A percentile compares a stretch with the other conserved stretches of the same genome.
Conservation (phyloP, 179 eudicot species). For the Amaranthus tricolor region DNA sequence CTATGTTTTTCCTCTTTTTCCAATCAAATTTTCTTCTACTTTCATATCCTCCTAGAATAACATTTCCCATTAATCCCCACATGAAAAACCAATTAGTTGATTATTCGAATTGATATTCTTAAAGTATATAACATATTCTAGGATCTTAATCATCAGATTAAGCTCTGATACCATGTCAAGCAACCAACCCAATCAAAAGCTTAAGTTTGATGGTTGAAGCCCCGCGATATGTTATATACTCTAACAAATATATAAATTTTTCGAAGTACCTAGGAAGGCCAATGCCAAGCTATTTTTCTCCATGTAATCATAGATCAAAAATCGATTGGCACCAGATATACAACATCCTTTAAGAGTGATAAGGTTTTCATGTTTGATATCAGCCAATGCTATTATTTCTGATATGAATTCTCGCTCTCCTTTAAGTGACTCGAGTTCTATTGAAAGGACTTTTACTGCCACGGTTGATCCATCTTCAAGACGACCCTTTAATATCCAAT, state of each 20-base stretch:
- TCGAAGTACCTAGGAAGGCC: constrained; percentile 50
- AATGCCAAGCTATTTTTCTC: constrained; percentile 58
- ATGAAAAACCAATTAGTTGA: background rate
- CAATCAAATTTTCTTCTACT: constrained; percentile 52
- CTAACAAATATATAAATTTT: no score
- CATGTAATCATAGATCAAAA: constrained; percentile 60
- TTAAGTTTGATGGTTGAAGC: no score
- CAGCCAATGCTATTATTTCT: constrained; percentile 57
- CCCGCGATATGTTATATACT: no score
- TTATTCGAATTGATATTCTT: no score
- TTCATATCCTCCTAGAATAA: constrained; percentile 34
- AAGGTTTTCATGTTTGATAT: constrained; percentile 59
- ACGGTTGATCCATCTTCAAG: constrained; percentile 50
- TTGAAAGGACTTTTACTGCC: constrained; percentile 60
- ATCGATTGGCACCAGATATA: constrained; percentile 53
- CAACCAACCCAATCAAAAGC: no score
- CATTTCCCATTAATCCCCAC: background rate
- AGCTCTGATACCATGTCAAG: no score
- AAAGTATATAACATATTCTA: no score
- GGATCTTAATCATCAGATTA: no score
- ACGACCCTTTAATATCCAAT: constrained; percentile 41
- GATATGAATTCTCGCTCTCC: constrained; percentile 75
- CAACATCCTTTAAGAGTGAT: constrained; percentile 67
- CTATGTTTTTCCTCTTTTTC: constrained; percentile 41
- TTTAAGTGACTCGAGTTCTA: constrained; percentile 52